These are phyloP conservation scores for Coemansia sp. DNA, from an alignment of 192 early-diverging fungal genomes.

Conservation along the genomic window DNA sequence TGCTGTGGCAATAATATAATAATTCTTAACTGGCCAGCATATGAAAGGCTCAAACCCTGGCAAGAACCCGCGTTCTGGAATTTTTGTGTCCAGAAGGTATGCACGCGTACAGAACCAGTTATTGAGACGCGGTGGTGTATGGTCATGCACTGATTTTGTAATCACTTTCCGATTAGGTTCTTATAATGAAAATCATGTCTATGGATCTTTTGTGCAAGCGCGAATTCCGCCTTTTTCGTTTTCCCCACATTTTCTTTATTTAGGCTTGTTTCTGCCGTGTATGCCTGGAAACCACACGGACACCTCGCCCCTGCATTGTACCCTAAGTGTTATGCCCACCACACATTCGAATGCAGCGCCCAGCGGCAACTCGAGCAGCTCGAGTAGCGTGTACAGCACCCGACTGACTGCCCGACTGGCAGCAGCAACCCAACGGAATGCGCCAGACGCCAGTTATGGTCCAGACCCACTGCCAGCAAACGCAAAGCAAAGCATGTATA, in stretches of 20 bases:
- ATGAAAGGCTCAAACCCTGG: too few relatives aligned
- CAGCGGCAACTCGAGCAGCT: slow-evolving; percentile 8
- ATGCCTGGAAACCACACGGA: slow-evolving; percentile 25
- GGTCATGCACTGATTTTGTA: too few relatives aligned
- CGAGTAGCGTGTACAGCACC: slow-evolving; percentile 15
- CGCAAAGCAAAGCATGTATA: not conserved
- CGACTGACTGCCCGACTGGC: slow-evolving; percentile 2
- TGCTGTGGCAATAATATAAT: too few relatives aligned
- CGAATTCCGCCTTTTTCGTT: not conserved
- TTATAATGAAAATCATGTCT: not conserved
- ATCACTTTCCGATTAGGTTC: too few relatives aligned
- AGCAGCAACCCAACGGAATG: not conserved
- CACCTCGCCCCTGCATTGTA: slow-evolving; percentile 25
- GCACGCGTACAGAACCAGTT: too few relatives aligned
- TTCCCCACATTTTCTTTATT: not conserved
- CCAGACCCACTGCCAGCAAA: not conserved
- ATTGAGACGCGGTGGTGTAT: too few relatives aligned
- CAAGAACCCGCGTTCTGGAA: too few relatives aligned
- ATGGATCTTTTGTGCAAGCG: not conserved
- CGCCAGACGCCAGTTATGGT: too few relatives aligned
- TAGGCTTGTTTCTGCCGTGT: not conserved
- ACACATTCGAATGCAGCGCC: not conserved
- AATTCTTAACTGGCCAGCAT: too few relatives aligned
- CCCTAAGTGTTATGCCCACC: slow-evolving; percentile 37
- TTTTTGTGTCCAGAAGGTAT: too few relatives aligned